A percentile compares a stretch with the other conserved stretches of the same genome.
These are phyloP conservation scores for Ophiostoma sp. DNA, from an alignment of 2,329 filamentous ascomycete genomes.

Conservation along the genomic window DNA sequence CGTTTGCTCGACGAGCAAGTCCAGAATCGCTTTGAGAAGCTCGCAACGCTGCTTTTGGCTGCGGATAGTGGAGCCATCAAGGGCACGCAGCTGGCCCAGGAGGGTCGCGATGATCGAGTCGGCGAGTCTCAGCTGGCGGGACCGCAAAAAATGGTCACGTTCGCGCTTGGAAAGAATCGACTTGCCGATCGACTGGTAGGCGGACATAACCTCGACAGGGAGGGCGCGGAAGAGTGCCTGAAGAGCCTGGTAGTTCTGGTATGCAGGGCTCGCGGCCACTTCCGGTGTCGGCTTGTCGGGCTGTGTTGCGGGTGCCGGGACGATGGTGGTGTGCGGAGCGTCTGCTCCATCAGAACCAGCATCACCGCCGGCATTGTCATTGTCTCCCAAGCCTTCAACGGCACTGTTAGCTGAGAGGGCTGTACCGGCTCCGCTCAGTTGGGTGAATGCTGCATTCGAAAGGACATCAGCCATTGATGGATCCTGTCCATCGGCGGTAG, in stretches of 20 bases:
- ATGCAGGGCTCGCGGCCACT: conserved; percentile 39
- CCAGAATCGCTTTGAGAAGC: conserved; percentile 69
- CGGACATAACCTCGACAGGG: conserved; percentile 71
- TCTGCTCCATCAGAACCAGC: neutral
- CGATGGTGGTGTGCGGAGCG: neutral
- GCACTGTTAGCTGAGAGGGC: neutral
- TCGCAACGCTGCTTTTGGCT: conserved; percentile 78
- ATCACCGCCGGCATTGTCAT: neutral
- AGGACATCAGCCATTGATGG: conserved; percentile 6
- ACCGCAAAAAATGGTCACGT: conserved; percentile 55
- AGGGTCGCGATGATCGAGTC: conserved; percentile 66
- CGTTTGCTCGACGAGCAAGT: conserved; percentile 67
- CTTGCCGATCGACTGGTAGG: conserved; percentile 82
- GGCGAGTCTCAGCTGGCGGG: conserved; percentile 51
- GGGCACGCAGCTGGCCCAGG: conserved; percentile 57
- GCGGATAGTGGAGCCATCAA: conserved; percentile 47
- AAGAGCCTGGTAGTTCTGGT: conserved; percentile 70
- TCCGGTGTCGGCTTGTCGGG: conserved; percentile 41
- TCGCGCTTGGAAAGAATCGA: conserved; percentile 69
- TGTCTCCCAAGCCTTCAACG: neutral
- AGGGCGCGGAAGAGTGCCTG: conserved; percentile 72
- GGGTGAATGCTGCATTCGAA: conserved; percentile 1
- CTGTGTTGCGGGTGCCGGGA: neutral
- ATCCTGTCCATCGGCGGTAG: neutral
- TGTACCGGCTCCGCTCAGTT: neutral